Conservation (phyloP, 352 stramenopile species). For the Phytophthora constricta region DNA sequence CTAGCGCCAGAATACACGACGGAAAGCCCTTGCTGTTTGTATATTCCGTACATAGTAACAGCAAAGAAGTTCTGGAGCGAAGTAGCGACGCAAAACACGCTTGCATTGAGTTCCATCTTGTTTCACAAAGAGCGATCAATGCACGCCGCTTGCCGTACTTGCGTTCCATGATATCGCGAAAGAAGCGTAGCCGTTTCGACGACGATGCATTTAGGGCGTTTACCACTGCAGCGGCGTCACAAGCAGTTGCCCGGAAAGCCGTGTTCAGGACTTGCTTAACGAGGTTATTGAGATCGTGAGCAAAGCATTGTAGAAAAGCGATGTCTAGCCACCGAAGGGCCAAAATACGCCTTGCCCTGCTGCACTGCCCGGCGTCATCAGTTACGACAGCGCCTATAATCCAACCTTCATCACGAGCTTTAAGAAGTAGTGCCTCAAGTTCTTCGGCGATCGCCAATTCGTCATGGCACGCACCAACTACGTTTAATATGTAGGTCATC, state of each 20-base stretch:
- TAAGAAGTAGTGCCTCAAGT: background rate
- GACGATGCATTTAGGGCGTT: conserved; percentile 4
- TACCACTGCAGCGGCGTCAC: conserved; percentile 6
- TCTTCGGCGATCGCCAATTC: background rate
- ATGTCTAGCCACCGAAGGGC: conserved; percentile 17
- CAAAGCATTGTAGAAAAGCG: conserved; percentile 19
- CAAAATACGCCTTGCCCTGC: conserved; percentile 19
- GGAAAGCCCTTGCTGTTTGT: background rate
- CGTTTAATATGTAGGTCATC: background rate
- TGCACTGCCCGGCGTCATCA: conserved; percentile 21
- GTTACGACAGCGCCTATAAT: conserved; percentile 18
- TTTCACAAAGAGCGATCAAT: conserved; percentile 1
- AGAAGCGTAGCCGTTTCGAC: conserved; percentile 4
- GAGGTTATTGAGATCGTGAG: conserved; percentile 31
- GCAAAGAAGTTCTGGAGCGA: conserved; percentile 2
- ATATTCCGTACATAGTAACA: background rate
- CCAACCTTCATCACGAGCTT: conserved; percentile 1
- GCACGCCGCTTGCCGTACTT: conserved; percentile 6
- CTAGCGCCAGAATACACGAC: background rate
- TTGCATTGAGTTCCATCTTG: conserved; percentile 19
- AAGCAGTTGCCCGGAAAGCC: conserved; percentile 2
- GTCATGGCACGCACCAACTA: background rate
- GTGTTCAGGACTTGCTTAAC: conserved; percentile 23
- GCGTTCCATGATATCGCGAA: conserved; percentile 1
- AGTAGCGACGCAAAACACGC: conserved; percentile 14